Conservation (phyloP, 179 eudicot genomes). For the Silene coronaria region DNA sequence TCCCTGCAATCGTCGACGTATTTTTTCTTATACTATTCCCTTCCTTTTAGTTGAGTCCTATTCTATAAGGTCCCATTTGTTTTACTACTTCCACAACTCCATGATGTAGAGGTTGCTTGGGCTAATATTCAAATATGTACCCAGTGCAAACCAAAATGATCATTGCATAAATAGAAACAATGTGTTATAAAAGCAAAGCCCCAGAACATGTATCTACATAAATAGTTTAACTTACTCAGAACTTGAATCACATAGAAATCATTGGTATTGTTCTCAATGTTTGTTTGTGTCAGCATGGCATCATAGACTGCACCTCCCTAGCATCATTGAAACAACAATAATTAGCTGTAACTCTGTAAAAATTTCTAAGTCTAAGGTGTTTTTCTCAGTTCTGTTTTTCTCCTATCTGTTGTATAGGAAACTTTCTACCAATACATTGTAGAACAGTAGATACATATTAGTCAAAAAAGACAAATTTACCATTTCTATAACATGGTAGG, state of each 20-base stretch:
- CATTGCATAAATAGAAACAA: neutral
- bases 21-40: neutral
- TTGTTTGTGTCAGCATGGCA: constrained; percentile 94
- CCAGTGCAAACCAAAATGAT: neutral
- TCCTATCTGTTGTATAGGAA: neutral
- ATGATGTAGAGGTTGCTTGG: neutral
- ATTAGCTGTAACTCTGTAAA: neutral
- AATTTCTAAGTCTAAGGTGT: neutral
- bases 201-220: neutral
- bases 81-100: too few relatives aligned
- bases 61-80: neutral
- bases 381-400: neutral
- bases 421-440: neutral
- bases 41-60: neutral
- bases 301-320: constrained; percentile 77
- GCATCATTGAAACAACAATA: constrained; percentile 15
- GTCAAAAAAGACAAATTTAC: constrained; percentile 24
- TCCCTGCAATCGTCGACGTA: neutral
- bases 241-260: constrained; percentile 76
- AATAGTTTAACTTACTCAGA: constrained; percentile 42
- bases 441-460: neutral
- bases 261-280: constrained; percentile 78
- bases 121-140: neutral
- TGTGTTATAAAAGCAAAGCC: neutral
- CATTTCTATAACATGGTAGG: constrained; percentile 67